Conservation (phyloP, 306 rosid genomes). For the Prosopis cineraria region DNA sequence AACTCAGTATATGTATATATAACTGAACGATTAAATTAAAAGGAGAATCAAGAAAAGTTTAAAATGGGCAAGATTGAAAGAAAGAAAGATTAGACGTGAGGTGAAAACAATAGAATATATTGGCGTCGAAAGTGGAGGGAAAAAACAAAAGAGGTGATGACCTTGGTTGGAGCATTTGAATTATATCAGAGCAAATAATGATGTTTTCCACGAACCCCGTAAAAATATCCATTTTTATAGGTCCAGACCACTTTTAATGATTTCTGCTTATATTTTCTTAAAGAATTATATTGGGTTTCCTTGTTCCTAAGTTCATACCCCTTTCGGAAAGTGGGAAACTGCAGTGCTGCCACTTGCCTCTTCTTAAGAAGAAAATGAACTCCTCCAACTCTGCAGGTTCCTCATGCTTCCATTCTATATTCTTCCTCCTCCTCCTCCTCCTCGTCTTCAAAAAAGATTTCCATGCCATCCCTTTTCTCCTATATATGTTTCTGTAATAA, state of each 20-base stretch:
- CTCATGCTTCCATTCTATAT: slow-evolving; percentile 78
- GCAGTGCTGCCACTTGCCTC: slow-evolving; percentile 43
- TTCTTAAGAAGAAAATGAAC: neutral
- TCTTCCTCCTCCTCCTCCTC: too few species aligned
- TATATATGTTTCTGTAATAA: neutral
- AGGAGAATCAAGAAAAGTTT: neutral
- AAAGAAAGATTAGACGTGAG: slow-evolving; percentile 1
- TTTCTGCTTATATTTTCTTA: neutral
- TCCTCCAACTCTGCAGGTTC: slow-evolving; percentile 50
- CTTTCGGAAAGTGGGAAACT: slow-evolving; percentile 71
- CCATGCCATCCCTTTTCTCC: neutral
- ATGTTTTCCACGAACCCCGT: slow-evolving; percentile 66
- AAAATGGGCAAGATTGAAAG: neutral
- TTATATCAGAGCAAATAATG: slow-evolving; percentile 45
- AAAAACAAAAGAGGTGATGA: slow-evolving; percentile 36
- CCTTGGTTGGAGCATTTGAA: neutral
- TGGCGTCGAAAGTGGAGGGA: slow-evolving; percentile 73
- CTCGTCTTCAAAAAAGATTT: too few species aligned
- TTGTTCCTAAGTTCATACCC: slow-evolving; percentile 59
- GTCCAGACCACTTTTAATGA: slow-evolving; percentile 29
- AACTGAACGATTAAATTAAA: neutral
- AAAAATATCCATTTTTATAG: neutral
- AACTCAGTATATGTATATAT: neutral
- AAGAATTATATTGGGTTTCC: neutral
- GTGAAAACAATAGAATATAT: slow-evolving; percentile 25